phyloP scores from a whole-genome alignment of 352 stramenopile genomes.

The Phytophthora hibernalis region DNA sequence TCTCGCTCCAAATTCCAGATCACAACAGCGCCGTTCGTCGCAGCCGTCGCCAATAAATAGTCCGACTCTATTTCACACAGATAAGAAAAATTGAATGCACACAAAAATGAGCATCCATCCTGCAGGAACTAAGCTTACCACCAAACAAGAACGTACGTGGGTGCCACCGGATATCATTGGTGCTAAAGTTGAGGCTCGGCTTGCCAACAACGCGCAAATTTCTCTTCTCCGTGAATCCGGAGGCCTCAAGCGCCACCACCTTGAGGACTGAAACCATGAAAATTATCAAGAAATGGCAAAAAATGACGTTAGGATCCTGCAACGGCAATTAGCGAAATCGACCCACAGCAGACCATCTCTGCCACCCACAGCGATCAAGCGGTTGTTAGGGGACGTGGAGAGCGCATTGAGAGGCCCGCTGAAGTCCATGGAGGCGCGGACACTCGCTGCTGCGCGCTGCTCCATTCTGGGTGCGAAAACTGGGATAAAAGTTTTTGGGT shows the following conservation, averaged over 20 bases:
- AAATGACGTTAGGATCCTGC: background rate
- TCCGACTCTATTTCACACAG: conserved; percentile 62
- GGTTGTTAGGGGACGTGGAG: conserved; percentile 84
- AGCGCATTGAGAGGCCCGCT: conserved; percentile 86
- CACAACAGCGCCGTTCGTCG: conserved; percentile 85
- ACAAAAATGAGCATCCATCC: background rate
- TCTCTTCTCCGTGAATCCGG: conserved; percentile 83
- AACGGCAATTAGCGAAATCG: background rate
- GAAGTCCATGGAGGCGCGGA: conserved; percentile 89
- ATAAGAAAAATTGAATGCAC: conserved; percentile 9
- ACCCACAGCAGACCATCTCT: conserved; percentile 61
- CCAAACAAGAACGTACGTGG: conserved; percentile 54
- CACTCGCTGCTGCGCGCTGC: conserved; percentile 53
- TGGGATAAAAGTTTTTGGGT: too few relatives aligned
- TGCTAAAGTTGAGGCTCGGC: conserved; percentile 88
- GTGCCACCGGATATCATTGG: conserved; percentile 91
- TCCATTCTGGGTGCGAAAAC: conserved; percentile 25
- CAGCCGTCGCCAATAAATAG: conserved; percentile 84
- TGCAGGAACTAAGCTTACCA: background rate
- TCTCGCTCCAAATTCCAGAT: conserved; percentile 91
- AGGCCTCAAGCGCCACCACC: conserved; percentile 79
- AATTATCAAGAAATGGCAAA: conserved; percentile 1
- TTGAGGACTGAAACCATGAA: conserved; percentile 68
- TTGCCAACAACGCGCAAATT: conserved; percentile 85
- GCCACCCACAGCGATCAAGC: conserved; percentile 83